Percentiles rank a stretch among this genome's conserved stretches.
Evolutionary conservation across 495 filamentous ascomycete species (phyloP).

Genomic region (Xylaria telfairii): DNA sequence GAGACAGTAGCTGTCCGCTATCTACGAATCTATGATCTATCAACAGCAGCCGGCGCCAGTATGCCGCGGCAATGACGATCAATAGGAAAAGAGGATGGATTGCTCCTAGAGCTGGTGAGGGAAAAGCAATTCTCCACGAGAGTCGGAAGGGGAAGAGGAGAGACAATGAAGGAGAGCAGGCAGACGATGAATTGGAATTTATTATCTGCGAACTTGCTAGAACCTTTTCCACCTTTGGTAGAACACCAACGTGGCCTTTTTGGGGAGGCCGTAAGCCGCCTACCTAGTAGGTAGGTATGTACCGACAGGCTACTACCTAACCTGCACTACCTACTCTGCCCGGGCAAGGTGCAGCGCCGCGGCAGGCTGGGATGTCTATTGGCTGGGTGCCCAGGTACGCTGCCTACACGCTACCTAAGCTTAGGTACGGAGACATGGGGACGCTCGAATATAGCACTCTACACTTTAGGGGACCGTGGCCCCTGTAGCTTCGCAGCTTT

Average conservation of each 20-base stretch:
- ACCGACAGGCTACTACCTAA: too few relatives aligned
- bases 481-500: not conserved
- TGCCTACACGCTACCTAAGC: not conserved
- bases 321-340: not conserved
- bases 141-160: constrained; percentile 13
- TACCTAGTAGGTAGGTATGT: not conserved
- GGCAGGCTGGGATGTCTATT: constrained; percentile 4
- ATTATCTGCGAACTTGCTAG: constrained; percentile 25
- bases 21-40: constrained; percentile 3
- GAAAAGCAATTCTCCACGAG: constrained; percentile 26
- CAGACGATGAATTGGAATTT: constrained; percentile 26
- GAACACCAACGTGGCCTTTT: constrained; percentile 31
- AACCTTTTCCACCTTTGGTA: constrained; percentile 14
- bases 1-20: constrained; percentile 35
- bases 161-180: constrained; percentile 20
- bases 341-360: not conserved
- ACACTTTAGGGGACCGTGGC: not conserved
- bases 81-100: constrained; percentile 20
- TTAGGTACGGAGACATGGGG: too few relatives aligned
- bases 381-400: not conserved
- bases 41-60: not conserved
- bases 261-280: constrained; percentile 15
- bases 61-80: constrained; percentile 1
- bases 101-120: constrained; percentile 23
- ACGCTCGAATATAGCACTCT: not conserved